Conservation (phyloP, 495 filamentous ascomycete genomes). For the Xylaria castorea region DNA sequence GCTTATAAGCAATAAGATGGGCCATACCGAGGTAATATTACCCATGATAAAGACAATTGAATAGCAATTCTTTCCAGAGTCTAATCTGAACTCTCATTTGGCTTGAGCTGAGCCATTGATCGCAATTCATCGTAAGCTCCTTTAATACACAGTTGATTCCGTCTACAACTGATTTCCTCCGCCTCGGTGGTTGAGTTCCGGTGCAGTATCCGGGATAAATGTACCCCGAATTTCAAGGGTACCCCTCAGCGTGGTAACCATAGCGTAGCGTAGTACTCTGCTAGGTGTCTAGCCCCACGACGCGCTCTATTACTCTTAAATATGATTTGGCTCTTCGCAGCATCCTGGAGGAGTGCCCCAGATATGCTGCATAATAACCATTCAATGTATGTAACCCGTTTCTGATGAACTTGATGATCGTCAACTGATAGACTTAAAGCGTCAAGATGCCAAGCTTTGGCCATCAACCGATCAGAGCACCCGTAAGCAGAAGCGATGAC, state of each 20-base stretch:
- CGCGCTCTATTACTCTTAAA: neutral
- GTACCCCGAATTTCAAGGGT: slow-evolving; percentile 18
- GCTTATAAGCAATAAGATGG: slow-evolving; percentile 1
- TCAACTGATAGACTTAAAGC: neutral
- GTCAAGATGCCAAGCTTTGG: neutral
- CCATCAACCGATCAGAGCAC: neutral
- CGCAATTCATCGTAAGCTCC: neutral
- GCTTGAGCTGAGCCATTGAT: neutral
- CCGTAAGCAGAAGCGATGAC: neutral
- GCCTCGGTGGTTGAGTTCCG: neutral
- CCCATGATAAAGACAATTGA: neutral
- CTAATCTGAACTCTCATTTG: neutral
- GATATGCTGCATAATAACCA: neutral
- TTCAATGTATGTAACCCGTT: neutral
- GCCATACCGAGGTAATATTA: neutral
- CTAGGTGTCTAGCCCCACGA: neutral
- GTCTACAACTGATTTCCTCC: neutral
- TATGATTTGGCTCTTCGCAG: neutral
- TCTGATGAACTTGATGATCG: neutral
- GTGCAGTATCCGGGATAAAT: slow-evolving; percentile 9
- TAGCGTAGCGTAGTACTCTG: neutral
- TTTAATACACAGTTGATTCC: neutral
- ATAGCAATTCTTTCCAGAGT: neutral
- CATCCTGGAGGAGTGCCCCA: too few relatives aligned
- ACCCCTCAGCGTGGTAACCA: slow-evolving; percentile 14